Evolutionary conservation across 2,329 filamentous ascomycete genomes (phyloP), one percentile per base, ranked within the genome.

Genomic region (Akanthomyces dipterigenus): DNA sequence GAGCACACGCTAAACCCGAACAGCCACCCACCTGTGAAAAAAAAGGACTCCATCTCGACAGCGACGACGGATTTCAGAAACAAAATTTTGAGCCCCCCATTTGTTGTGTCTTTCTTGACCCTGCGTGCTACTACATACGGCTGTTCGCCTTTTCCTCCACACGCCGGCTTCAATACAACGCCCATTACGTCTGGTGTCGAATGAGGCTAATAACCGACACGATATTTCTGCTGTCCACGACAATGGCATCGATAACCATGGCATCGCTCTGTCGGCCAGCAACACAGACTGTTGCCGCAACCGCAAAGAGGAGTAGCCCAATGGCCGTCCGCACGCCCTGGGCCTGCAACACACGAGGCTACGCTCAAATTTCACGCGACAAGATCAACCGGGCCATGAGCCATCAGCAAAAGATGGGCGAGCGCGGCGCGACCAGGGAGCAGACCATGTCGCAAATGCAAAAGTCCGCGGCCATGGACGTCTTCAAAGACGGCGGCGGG

Each of bases 401-500:
- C 20, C 20, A 36, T 0, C 40, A 45, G 40, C 38, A 54, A 24
- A 60, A 46, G 48, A 16, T 45, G 28, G 58, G n/a, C 42, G 50
- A 45, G 28, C 0, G 67, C 60, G 58, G 70, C 63, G 70, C 69
- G 54, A 67, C 66, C n/a, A 63, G 60, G 31, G 65, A 63, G 54
- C 59, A 69, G 60, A 71, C 65, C 56, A 72, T 73, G 67, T 69
- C 70, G 57, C 62, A 66, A 20, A 67, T 72, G 49, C 70, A 74
- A 45, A 71, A 67, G 64, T 61, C 53, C 56, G 69, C 72, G 24
- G 70, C 73, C 38, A 63, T 66, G 40, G 71, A 74, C 50, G 72
- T 73, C 42, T 73, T 74, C n/a, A 68, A 66, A 55, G 64, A 69
- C 14, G 72, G 71, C 6, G 69, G 68, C 18, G 72, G 71, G 0